Conservation (phyloP, 305 asterid species). For the Solanum hybrid region DNA sequence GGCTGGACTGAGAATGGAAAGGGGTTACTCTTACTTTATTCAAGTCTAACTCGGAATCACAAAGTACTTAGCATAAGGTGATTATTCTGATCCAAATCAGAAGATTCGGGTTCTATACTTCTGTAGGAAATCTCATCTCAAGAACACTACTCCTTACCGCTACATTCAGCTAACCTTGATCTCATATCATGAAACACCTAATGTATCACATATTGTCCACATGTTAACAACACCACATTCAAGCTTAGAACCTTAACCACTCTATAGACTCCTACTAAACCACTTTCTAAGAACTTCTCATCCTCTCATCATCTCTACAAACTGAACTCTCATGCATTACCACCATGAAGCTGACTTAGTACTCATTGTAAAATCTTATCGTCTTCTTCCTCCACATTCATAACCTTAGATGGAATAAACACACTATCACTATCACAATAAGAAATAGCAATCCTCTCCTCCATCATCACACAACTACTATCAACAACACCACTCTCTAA, state of each 20-base stretch:
- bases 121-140: neutral
- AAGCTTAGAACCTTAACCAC: neutral
- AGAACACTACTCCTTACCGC: neutral
- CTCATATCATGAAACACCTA: too few species aligned
- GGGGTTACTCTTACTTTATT: neutral
- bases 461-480: neutral
- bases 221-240: neutral
- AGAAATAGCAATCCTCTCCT: neutral
- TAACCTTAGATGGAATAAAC: neutral
- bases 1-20: neutral
- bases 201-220: too few species aligned
- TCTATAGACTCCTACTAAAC: neutral
- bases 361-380: neutral
- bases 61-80: neutral
- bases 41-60: neutral
- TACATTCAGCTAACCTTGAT: neutral
- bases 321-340: neutral
- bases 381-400: neutral
- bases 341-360: neutral
- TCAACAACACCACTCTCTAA: neutral
- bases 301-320: neutral
- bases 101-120: neutral
- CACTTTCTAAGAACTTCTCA: neutral
- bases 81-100: neutral
- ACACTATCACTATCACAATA: neutral